Conservation (phyloP, 176 grass and related monocot species). For the sorghum (Sorghum bicolor) region DNA sequence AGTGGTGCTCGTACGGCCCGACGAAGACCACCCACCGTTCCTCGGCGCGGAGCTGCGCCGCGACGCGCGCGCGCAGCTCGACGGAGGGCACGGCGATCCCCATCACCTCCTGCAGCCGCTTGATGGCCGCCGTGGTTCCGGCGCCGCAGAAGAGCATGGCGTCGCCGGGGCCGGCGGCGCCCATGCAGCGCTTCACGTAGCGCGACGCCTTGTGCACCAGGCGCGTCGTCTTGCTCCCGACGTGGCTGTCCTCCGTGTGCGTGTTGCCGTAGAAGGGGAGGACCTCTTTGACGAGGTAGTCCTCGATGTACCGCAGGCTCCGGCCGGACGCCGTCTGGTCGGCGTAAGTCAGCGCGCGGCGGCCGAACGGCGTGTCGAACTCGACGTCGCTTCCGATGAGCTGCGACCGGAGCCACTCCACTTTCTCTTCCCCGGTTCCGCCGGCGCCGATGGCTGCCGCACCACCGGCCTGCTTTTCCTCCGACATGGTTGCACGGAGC, state of each 20-base stretch:
- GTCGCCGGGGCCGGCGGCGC: constrained; percentile 45
- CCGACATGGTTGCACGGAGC: background rate
- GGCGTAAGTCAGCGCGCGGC: constrained; percentile 58
- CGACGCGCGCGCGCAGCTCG: constrained; percentile 27
- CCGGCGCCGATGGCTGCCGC: background rate
- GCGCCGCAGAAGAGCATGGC: constrained; percentile 68
- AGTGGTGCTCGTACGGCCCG: constrained; percentile 84
- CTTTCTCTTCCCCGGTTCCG: constrained; percentile 18
- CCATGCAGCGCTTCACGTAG: constrained; percentile 78
- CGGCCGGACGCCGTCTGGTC: constrained; percentile 80
- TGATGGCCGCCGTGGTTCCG: constrained; percentile 70
- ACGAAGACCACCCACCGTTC: constrained; percentile 86
- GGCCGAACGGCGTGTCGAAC: constrained; percentile 70
- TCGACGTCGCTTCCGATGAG: constrained; percentile 54
- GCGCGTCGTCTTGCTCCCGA: constrained; percentile 70
- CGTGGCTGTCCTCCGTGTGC: constrained; percentile 75
- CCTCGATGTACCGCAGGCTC: constrained; percentile 64
- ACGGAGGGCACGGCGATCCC: constrained; percentile 39
- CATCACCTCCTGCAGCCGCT: constrained; percentile 77
- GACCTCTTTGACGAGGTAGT: constrained; percentile 64
- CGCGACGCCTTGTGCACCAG: constrained; percentile 49
- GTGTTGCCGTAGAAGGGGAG: constrained; percentile 91
- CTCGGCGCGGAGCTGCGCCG: constrained; percentile 25
- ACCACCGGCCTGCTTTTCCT: background rate
- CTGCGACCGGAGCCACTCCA: constrained; percentile 69